Evolutionary conservation across 495 filamentous ascomycete species (phyloP).

Genomic region (Aspergillus panamensis): DNA sequence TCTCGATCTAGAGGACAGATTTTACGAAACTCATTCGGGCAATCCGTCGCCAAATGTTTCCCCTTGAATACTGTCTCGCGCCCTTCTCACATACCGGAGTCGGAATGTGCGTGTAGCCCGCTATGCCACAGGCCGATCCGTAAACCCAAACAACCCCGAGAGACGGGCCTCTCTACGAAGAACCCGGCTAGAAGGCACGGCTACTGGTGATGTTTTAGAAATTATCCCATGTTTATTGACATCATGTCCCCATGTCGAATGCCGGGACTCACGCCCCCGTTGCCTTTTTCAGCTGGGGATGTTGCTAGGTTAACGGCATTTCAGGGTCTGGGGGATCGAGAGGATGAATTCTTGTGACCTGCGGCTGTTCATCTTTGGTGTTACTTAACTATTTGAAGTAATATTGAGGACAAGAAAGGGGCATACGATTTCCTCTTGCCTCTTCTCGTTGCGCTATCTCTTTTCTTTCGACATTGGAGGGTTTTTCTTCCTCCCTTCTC

Average conservation of each 20-base stretch:
- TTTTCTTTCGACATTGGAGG: no score
- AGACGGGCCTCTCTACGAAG: not conserved
- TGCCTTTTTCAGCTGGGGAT: not conserved
- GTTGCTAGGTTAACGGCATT: not conserved
- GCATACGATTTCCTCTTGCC: not conserved
- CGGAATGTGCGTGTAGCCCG: constrained; percentile 6
- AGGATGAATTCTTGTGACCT: not conserved
- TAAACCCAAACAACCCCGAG: not conserved
- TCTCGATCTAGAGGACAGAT: no score
- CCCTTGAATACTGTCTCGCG: not conserved
- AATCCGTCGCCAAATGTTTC: no score
- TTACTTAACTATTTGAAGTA: not conserved
- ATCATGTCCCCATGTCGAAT: not conserved
- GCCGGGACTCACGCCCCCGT: not conserved
- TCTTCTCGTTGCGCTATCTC: not conserved
- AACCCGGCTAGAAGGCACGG: not conserved
- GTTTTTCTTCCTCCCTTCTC: not conserved
- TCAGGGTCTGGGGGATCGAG: not conserved
- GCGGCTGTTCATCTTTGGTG: not conserved
- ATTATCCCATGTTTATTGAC: not conserved
- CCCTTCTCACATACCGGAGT: not conserved
- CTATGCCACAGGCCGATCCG: not conserved
- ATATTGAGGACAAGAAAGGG: not conserved
- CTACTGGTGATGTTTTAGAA: not conserved
- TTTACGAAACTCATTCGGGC: no score